Evolutionary conservation across 768 basidiomycete genomes (phyloP), one percentile per base, ranked within the genome.

Genomic region (Mycena amicta): DNA sequence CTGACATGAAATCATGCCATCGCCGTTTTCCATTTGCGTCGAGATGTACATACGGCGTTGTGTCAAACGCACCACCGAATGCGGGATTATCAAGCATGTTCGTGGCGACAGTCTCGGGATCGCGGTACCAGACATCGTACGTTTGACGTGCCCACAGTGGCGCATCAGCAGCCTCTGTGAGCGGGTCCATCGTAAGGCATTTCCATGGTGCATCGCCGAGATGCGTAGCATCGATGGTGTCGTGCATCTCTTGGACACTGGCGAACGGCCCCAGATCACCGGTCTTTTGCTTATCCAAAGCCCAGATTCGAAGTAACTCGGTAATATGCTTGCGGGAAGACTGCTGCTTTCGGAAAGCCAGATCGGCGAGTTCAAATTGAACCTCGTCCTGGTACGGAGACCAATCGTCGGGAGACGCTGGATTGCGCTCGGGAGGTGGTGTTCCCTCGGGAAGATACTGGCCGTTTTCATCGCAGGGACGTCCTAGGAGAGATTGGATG

Each of bases 1-100:
- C 79, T 0, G 76, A 77, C 74, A 80, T 77, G 18, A 81, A 61
- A 63, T 80, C 66, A 3, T 31, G 39, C 52, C 63, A 77, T 3
- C 60, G 67, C 0, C 71, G 59, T 20, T 69, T 64, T 0, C 68
- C 71, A 8, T 67, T 46, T 0, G 52, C 45, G 16, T 71, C 69
- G 31, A 64, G 61, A 4, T 69, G 67, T 12, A 66, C 58, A 39
- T 71, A 70, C 0, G 76, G 74, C 3, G 64, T 61, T 47, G 63
- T 67, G 54, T 80, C 75, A 11, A 75, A 71, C n/a, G 71, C 61
- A 1, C 57, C 66, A 0, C 63, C 53, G 50, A 76, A 75, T 20
- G 76, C 75, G 0, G 72, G 70, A 47, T 77, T 79, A 11, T 59
- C 68, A 5, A 77, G 62, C 50, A 70, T 63, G 4, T 71, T 66